These are phyloP conservation scores for Mycena leptocephala DNA, from an alignment of 768 basidiomycete genomes.

Conservation along the genomic window DNA sequence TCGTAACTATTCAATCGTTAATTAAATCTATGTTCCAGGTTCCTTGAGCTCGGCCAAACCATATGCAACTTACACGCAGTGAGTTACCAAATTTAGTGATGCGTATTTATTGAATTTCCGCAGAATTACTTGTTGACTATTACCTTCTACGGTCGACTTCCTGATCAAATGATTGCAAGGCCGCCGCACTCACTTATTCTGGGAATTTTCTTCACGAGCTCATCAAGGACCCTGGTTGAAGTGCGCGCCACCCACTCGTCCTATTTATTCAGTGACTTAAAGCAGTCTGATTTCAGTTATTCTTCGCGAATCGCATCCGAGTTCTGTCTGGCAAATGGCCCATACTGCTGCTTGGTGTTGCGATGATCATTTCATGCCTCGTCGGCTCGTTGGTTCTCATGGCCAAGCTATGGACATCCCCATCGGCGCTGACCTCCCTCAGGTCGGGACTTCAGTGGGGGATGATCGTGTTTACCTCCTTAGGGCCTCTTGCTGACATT, in stretches of 20 bases:
- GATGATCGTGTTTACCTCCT: too few relatives aligned
- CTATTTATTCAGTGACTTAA: not conserved
- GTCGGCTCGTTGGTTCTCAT: too few relatives aligned
- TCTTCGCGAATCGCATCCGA: not conserved
- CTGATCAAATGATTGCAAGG: not conserved
- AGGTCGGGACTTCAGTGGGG: too few relatives aligned
- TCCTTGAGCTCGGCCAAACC: not conserved
- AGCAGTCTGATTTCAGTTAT: not conserved
- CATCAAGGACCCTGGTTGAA: not conserved
- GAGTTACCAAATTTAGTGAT: not conserved
- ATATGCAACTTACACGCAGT: not conserved
- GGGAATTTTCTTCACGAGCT: not conserved
- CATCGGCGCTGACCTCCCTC: too few relatives aligned
- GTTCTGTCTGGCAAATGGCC: too few relatives aligned
- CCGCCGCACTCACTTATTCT: not conserved
- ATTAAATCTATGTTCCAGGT: not conserved
- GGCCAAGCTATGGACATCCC: too few relatives aligned
- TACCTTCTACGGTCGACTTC: not conserved
- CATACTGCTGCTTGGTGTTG: too few relatives aligned
- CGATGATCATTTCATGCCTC: too few relatives aligned
- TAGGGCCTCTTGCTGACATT: too few relatives aligned
- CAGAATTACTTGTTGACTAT: not conserved
- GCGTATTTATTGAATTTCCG: not conserved
- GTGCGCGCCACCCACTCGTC: not conserved
- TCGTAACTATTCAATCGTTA: too few relatives aligned